These are phyloP conservation scores for Fusarium decemcellulare DNA, from an alignment of 2,329 filamentous ascomycete genomes.

Conservation along the genomic window DNA sequence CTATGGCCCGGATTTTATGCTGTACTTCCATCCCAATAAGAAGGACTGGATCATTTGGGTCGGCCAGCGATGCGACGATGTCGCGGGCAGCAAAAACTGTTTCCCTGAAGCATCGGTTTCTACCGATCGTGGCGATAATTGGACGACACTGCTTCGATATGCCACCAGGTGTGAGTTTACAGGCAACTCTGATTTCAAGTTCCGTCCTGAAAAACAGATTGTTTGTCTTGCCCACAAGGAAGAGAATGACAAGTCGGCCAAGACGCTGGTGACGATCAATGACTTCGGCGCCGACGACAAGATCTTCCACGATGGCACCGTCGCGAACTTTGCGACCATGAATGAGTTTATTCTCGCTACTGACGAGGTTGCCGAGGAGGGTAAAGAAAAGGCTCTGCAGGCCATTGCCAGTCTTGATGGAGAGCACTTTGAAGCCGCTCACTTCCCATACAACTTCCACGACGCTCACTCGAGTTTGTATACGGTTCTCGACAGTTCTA, in stretches of 20 bases:
- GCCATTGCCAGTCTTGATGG: slow-evolving; percentile 91
- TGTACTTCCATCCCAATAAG: slow-evolving; percentile 87
- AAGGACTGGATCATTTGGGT: slow-evolving; percentile 95
- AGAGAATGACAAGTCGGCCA: slow-evolving; percentile 71
- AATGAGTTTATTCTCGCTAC: slow-evolving; percentile 96
- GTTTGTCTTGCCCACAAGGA: slow-evolving; percentile 71
- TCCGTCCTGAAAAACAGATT: slow-evolving; percentile 68
- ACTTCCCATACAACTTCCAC: slow-evolving; percentile 89
- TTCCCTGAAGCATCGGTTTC: slow-evolving; percentile 83
- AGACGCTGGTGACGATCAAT: slow-evolving; percentile 82
- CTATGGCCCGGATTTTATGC: slow-evolving; percentile 57
- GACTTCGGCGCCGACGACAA: slow-evolving; percentile 81
- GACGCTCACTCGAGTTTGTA: slow-evolving; percentile 86
- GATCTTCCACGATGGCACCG: slow-evolving; percentile 64
- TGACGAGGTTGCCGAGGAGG: slow-evolving; percentile 70
- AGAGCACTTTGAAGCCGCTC: slow-evolving; percentile 82
- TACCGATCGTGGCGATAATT: slow-evolving; percentile 83
- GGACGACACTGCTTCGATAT: slow-evolving; percentile 81
- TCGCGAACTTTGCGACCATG: slow-evolving; percentile 93
- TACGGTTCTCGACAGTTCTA: slow-evolving; percentile 94
- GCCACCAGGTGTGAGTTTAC: slow-evolving; percentile 91
- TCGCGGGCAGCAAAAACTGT: slow-evolving; percentile 69
- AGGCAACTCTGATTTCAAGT: slow-evolving; percentile 70
- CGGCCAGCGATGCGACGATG: slow-evolving; percentile 77
- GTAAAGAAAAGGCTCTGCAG: slow-evolving; percentile 70